Percentiles rank a stretch among this genome's conserved stretches.
Evolutionary conservation across 495 filamentous ascomycete genomes (phyloP).

Genomic region (Paragyromitra xinjiangensis): DNA sequence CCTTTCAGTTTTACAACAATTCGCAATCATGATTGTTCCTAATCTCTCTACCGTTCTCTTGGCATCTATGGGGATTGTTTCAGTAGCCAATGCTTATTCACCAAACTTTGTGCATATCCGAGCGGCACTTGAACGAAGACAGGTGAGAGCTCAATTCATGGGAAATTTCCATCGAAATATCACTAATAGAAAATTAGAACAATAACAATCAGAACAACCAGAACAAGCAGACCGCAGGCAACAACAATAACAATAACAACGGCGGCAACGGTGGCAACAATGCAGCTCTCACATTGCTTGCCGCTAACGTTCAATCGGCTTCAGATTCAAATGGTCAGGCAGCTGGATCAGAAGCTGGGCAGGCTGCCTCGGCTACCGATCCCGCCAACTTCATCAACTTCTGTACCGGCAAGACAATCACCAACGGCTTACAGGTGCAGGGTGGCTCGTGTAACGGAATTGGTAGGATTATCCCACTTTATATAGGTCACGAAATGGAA

Average conservation of each 20-base stretch:
- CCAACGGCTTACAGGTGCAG: conserved; percentile 72
- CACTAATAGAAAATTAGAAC: conserved; percentile 1
- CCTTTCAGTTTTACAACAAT: conserved; percentile 20
- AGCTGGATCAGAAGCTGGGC: conserved; percentile 43
- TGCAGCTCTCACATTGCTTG: conserved; percentile 39
- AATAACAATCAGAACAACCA: conserved; percentile 26
- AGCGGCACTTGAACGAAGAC: conserved; percentile 43
- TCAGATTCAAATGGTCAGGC: conserved; percentile 51
- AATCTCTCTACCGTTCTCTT: conserved; percentile 50
- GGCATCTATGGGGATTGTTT: conserved; percentile 45
- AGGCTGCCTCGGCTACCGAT: conserved; percentile 55
- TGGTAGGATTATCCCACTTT: conserved; percentile 44
- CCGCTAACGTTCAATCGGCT: conserved; percentile 54
- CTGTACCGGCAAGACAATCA: conserved; percentile 72
- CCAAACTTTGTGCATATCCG: conserved; percentile 37
- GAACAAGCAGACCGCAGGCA: neutral
- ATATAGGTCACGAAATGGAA: neutral
- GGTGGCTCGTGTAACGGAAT: conserved; percentile 77
- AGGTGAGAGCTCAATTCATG: conserved; percentile 29
- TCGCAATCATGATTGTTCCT: conserved; percentile 50
- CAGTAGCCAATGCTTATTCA: conserved; percentile 38
- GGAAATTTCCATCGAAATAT: conserved; percentile 1
- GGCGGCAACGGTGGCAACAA: conserved; percentile 18
- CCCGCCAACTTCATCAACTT: conserved; percentile 75
- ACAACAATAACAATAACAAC: conserved; percentile 24